A percentile compares a stretch with the other conserved stretches of the same genome.
These are phyloP conservation scores for Acanthamoeba culbertsoni DNA, from an alignment of 208 protist genomes.

Conservation along the genomic window DNA sequence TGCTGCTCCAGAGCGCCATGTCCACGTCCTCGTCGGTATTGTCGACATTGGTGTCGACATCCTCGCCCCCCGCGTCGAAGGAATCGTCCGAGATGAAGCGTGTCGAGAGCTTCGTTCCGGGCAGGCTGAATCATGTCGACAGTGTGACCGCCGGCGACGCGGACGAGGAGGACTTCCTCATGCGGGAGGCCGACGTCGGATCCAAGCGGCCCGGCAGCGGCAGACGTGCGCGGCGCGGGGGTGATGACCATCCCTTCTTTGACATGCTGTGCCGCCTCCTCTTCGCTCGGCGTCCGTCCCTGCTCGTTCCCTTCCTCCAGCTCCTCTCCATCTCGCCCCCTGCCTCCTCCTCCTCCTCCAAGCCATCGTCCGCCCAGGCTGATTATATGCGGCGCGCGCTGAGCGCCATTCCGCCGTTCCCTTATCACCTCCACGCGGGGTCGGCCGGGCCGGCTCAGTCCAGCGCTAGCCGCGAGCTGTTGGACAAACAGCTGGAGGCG, in stretches of 20 bases:
- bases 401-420: constrained; percentile 3
- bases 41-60: not conserved
- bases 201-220: not conserved
- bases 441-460: not conserved
- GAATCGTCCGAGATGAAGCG: not conserved
- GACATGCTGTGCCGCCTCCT: constrained; percentile 26
- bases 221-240: not conserved
- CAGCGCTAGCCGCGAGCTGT: not conserved
- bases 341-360: not conserved
- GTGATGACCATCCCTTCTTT: constrained; percentile 48
- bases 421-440: not conserved
- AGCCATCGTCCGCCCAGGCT: not conserved
- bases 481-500: not conserved
- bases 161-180: not conserved
- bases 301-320: constrained; percentile 44
- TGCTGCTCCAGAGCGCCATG: not conserved
- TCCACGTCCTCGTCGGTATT: not conserved
- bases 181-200: not conserved
- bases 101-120: not conserved
- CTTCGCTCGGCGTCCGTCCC: not conserved
- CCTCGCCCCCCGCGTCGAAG: not conserved
- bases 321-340: not conserved
- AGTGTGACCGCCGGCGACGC: not conserved
- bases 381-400: not conserved
- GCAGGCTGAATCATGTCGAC: not conserved